Conservation (phyloP, 345 rosid species). For the Lepidium sativum region DNA sequence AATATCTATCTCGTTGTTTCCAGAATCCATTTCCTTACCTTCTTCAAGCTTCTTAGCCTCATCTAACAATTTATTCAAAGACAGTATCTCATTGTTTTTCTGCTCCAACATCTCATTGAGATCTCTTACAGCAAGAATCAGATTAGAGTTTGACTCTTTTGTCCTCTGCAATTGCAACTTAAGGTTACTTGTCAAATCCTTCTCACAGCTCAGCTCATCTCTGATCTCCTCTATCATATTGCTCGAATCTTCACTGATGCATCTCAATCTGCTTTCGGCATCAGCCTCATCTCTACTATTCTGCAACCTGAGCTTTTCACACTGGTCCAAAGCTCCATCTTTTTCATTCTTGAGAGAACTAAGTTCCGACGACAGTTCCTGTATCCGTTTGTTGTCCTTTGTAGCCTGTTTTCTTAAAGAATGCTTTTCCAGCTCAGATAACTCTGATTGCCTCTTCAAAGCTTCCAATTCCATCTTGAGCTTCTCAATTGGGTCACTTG, state of each 20-base stretch:
- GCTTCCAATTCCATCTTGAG: conserved; percentile 52
- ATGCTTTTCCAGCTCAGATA: conserved; percentile 79
- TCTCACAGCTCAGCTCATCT: conserved; percentile 66
- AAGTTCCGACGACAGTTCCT: conserved; percentile 53
- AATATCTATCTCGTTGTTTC: conserved; percentile 32
- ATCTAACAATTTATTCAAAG: conserved; percentile 31
- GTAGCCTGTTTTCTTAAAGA: conserved; percentile 66
- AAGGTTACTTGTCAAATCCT: conserved; percentile 56
- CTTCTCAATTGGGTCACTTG: conserved; percentile 49
- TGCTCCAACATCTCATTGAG: conserved; percentile 63
- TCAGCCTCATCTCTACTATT: conserved; percentile 30
- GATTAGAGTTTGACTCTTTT: conserved; percentile 76
- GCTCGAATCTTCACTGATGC: conserved; percentile 45
- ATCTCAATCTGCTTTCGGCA: conserved; percentile 32
- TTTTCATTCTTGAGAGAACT: conserved; percentile 46
- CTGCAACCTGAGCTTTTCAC: conserved; percentile 36
- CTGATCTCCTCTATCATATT: conserved; percentile 49
- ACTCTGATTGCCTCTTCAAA: conserved; percentile 55
- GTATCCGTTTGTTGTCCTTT: conserved; percentile 63
- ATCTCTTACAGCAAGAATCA: conserved; percentile 76
- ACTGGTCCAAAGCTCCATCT: conserved; percentile 42
- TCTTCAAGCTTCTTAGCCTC: conserved; percentile 29
- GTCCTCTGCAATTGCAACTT: conserved; percentile 76
- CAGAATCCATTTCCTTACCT: conserved; percentile 18
- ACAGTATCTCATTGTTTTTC: conserved; percentile 43